Conservation (phyloP, 805 yeast genomes). For the Yamadazyma insecticola region DNA sequence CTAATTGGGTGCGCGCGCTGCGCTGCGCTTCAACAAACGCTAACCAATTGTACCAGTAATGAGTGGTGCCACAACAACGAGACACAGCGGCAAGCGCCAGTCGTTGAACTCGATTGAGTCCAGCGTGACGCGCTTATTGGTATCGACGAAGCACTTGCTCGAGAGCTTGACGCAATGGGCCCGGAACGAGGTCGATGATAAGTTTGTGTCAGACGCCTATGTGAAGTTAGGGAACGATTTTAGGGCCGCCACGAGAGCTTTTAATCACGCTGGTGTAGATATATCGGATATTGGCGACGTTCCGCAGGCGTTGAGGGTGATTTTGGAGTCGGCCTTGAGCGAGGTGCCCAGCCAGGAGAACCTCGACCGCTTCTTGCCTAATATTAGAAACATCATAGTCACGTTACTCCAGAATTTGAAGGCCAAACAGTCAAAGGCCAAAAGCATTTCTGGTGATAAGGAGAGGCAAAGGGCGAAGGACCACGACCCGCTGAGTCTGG, state of each 20-base stretch:
- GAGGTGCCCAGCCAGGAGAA: slow-evolving; percentile 81
- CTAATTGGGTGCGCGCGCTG: too few species aligned
- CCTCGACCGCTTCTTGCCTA: slow-evolving; percentile 75
- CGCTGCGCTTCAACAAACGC: too few species aligned
- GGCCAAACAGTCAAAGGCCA: slow-evolving; percentile 63
- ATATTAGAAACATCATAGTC: slow-evolving; percentile 81
- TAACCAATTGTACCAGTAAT: too few species aligned
- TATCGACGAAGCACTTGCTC: slow-evolving; percentile 84
- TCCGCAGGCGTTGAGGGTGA: slow-evolving; percentile 72
- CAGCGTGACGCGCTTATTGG: slow-evolving; percentile 71
- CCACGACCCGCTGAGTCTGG: too few species aligned
- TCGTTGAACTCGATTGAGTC: slow-evolving; percentile 60
- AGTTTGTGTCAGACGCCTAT: slow-evolving; percentile 83
- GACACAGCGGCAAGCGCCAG: slow-evolving; percentile 10
- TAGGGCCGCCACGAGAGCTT: slow-evolving; percentile 77
- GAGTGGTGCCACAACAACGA: neutral
- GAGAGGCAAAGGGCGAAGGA: too few species aligned
- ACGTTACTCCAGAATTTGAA: slow-evolving; percentile 74
- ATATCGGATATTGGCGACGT: slow-evolving; percentile 86
- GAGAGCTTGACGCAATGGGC: slow-evolving; percentile 92
- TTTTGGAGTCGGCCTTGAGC: slow-evolving; percentile 81
- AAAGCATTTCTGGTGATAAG: slow-evolving; percentile 1
- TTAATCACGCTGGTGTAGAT: slow-evolving; percentile 73
- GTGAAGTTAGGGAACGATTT: slow-evolving; percentile 93
- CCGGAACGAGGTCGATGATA: slow-evolving; percentile 67